Base-by-base conservation (phyloP, 2,329 filamentous ascomycete species). In the Aspergillus tamarii region DNA sequence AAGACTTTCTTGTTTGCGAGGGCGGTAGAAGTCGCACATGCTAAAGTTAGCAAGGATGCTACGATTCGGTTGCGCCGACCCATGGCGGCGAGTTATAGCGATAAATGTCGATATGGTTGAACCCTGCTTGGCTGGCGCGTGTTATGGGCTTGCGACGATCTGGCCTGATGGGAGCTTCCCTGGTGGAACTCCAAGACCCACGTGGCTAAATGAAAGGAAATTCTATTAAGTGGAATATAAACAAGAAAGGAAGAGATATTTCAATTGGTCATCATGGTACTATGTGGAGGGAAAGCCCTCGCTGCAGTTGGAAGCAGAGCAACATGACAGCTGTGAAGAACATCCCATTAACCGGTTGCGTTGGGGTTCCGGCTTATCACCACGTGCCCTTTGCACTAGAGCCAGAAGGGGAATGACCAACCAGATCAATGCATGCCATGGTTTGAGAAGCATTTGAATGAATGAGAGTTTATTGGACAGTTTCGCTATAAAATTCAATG, bases 1-100 rank as follows among this genome's bases (percentile, higher is more conserved):
- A 97, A 97, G 23, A 84, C 79, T 69, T 84, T 84, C 71, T 85
- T 84, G 70, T 78, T 85, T 54, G 84, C 85, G 63, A 84, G 76
- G 60, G 80, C 81, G 56, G 67, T 69, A 6, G 77, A 71, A 28
- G 68, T 69, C 30, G 72, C 72, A 60, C 69, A 76, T 21, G 73
- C 70, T 61, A 80, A 62, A 26, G 72, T 69, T 39, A 80, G 67
- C 63, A 77, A 71, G 11, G 74, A 70, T 11, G 72, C 56, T 21
- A 75, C 60, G 14, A 64, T 64, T 56, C 66, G 66, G 46, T 63
- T 66, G 53, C 64, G 67, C 52, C 63, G 70, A 46, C 66, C 64
- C 76, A 78, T 78, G n/a, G 65, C 46, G 45, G 36, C 21, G 30
- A 36, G 11, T 12, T 19, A 11, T 39, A 21, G 6, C 14, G 34